A percentile compares a stretch with the other conserved stretches of the same genome.
Conservation (phyloP, 495 filamentous ascomycete species). For the Neurospora sp. region DNA sequence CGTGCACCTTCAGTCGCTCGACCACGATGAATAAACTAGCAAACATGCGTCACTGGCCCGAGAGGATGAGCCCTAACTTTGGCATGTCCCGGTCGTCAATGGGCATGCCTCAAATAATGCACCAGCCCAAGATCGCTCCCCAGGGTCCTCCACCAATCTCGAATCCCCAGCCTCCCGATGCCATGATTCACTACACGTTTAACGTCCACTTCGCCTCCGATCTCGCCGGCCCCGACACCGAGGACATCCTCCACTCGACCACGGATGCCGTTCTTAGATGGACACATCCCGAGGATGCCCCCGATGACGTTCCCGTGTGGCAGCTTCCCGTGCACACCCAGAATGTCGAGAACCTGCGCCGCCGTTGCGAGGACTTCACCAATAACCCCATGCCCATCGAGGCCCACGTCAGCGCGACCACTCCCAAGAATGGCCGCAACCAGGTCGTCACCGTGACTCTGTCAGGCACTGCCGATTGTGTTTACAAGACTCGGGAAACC, state of each 20-base stretch:
- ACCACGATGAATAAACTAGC: conserved; percentile 82
- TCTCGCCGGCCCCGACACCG: conserved; percentile 77
- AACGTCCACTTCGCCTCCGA: conserved; percentile 92
- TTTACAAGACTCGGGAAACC: conserved; percentile 72
- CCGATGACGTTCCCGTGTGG: conserved; percentile 71
- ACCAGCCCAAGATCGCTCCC: conserved; percentile 54
- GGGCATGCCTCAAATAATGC: conserved; percentile 58
- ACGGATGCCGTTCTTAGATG: conserved; percentile 73
- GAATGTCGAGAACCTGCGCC: conserved; percentile 69
- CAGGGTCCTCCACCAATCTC: conserved; percentile 56
- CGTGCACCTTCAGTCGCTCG: conserved; percentile 8
- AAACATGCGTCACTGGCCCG: conserved; percentile 91
- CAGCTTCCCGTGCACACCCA: conserved; percentile 79
- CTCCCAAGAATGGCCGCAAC: conserved; percentile 64
- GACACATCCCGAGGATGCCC: conserved; percentile 80
- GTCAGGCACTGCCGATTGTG: conserved; percentile 70
- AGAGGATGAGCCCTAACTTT: conserved; percentile 78
- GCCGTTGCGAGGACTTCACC: conserved; percentile 67
- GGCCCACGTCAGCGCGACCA: conserved; percentile 70
- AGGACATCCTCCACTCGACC: conserved; percentile 86
- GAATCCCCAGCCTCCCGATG: conserved; percentile 51
- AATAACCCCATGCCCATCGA: conserved; percentile 58
- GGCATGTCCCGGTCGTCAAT: conserved; percentile 65
- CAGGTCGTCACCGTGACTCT: conserved; percentile 86
- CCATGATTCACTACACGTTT: conserved; percentile 69